Evolutionary conservation across 495 filamentous ascomycete species (phyloP), one percentile per base, ranked within the genome.

Genomic region (Trypethelium eluteriae): DNA sequence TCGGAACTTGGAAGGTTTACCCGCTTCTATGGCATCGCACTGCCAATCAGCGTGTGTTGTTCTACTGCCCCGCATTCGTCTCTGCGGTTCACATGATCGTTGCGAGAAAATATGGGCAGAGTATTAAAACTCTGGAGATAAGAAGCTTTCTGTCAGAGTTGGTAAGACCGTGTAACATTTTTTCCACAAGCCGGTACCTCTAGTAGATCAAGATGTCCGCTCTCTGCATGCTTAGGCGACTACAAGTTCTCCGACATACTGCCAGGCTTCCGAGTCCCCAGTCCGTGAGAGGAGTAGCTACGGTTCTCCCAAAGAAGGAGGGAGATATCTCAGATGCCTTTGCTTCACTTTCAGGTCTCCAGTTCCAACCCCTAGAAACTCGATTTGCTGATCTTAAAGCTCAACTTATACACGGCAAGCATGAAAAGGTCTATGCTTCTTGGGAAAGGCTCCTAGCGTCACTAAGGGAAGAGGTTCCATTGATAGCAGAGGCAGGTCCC

Each of bases 291-390:
- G 11, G 53, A 61, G 69, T 69, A 38, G 72, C 74, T 38, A 68
- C 74, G 14, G 57, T 50, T 39, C 36, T 63, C 7, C 72, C 72
- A 61, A 78, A 77, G 64, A 66, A 70, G 25, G 75, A 74, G 59
- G 92, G 92, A 3, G 88, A 94, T 73, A 96, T 96, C 62, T 91
- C 89, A 0, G 89, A 89, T 66, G 84, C 91, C 5, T 96, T 96
- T 66, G 88, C 88, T 2, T 92, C 89, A 18, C 80, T 96, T 38
- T 90, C 89, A 0, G 89, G 90, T 14, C 80, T 81, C 39, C 76
- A 82, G 25, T 80, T 83, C 3, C 73, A 82, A 49, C 88, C 89
- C 3, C 81, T 96, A 1, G 87, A 89, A 0, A 74, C 83, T 49
- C 83, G 91, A 4, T 96, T 91, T 71, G 85, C 85, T 32, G 80